A percentile compares a stretch with the other conserved stretches of the same genome.
Evolutionary conservation across 2,329 filamentous ascomycete genomes (phyloP).

Genomic region (Byssochlamys sp.): DNA sequence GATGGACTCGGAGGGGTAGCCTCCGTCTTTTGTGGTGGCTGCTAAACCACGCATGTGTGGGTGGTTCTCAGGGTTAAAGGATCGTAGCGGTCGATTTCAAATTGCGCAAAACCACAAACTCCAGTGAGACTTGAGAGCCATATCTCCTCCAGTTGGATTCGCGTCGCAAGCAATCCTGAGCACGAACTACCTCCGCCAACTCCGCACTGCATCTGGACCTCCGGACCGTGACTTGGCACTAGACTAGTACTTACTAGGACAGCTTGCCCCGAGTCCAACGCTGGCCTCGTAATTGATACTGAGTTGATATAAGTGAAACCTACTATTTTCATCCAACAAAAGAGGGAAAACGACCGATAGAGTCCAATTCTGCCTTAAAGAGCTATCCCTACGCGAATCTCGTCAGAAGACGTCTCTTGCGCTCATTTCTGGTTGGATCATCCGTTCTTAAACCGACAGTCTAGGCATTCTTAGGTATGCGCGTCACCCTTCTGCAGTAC

Average conservation of each 20-base stretch:
- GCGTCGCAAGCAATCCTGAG: constrained; percentile 29
- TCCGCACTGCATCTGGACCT: background rate
- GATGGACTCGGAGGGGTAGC: background rate
- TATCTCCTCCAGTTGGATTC: constrained; percentile 27
- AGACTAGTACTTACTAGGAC: no score
- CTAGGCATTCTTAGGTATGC: background rate
- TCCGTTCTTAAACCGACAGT: background rate
- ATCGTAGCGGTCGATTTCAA: background rate
- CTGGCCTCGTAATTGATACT: background rate
- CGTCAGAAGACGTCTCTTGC: background rate
- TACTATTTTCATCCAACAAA: background rate
- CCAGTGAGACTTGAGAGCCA: background rate
- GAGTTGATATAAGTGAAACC: background rate
- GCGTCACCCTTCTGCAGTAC: background rate
- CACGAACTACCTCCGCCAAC: background rate
- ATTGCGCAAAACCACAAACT: background rate
- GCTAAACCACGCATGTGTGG: background rate
- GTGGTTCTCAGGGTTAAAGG: background rate
- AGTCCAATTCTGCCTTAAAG: background rate
- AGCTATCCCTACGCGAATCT: background rate
- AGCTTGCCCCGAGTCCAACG: background rate
- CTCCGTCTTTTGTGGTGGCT: background rate
- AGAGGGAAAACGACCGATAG: no score
- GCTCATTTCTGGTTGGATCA: background rate
- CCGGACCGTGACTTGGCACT: background rate